These are phyloP conservation scores for Candida glucosophila DNA, from an alignment of 1,139 yeast species.

Conservation along the genomic window DNA sequence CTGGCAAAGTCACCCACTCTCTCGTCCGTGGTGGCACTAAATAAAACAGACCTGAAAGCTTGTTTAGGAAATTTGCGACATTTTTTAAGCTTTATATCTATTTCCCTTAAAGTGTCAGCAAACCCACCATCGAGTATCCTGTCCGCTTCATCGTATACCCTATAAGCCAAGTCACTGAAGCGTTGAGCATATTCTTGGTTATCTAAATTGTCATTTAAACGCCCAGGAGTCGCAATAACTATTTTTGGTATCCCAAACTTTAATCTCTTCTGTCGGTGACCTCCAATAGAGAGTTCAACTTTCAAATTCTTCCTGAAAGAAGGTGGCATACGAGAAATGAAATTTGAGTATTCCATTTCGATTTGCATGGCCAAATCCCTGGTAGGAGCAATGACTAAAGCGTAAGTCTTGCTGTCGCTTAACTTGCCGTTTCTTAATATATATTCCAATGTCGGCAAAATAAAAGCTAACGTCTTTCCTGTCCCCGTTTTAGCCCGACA, in stretches of 20 bases:
- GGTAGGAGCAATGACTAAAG: slow-evolving; percentile 81
- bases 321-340: slow-evolving; percentile 15
- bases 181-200: slow-evolving; percentile 34
- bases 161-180: slow-evolving; percentile 48
- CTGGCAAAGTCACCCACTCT: slow-evolving; percentile 60
- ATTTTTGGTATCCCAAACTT: slow-evolving; percentile 29
- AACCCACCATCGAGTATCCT: slow-evolving; percentile 73
- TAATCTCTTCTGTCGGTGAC: slow-evolving; percentile 18
- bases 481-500: slow-evolving; percentile 94
- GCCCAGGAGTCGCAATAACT: slow-evolving; percentile 87
- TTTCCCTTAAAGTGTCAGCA: slow-evolving; percentile 50
- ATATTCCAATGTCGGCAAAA: slow-evolving; percentile 63
- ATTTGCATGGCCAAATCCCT: slow-evolving; percentile 89
- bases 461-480: slow-evolving; percentile 86
- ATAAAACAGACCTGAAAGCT: slow-evolving; percentile 56
- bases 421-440: slow-evolving; percentile 30
- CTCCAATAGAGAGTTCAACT: slow-evolving; percentile 31
- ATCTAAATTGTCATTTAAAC: slow-evolving; percentile 56
- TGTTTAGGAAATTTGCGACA: slow-evolving; percentile 17
- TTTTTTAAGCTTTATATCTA: slow-evolving; percentile 39
- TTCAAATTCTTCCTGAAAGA: slow-evolving; percentile 7
- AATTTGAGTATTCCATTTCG: slow-evolving; percentile 51
- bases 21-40: slow-evolving; percentile 80
- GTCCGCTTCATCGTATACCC: slow-evolving; percentile 87
- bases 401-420: slow-evolving; percentile 31